Percentiles rank a stretch among this genome's conserved stretches.
Conservation (phyloP, 352 stramenopile species). For the Phytopythium sindhum region DNA sequence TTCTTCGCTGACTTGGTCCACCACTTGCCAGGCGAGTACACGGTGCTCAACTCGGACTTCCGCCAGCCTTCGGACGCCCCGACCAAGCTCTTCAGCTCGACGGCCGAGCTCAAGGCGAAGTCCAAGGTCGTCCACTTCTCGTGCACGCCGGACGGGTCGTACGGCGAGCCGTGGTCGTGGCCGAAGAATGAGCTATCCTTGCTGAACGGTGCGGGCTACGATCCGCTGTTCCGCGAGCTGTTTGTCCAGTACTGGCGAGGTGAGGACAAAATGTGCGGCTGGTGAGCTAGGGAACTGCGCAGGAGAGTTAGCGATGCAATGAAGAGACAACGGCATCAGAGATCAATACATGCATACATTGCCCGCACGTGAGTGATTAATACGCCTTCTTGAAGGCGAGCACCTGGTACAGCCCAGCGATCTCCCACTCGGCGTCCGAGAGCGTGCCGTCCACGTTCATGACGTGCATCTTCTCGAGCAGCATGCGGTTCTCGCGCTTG, state of each 20-base stretch:
- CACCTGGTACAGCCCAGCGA: constrained; percentile 83
- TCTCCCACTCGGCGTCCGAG: constrained; percentile 85
- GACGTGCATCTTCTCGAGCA: constrained; percentile 87
- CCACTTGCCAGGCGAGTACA: constrained; percentile 21
- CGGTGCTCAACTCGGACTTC: constrained; percentile 32
- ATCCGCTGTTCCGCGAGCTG: constrained; percentile 13
- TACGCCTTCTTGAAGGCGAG: constrained; percentile 85
- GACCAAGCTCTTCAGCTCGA: constrained; percentile 11
- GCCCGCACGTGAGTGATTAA: constrained; percentile 12
- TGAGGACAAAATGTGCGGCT: constrained; percentile 12
- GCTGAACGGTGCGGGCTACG: constrained; percentile 3
- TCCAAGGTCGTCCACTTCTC: constrained; percentile 12
- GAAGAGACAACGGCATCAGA: background rate
- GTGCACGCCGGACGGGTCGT: constrained; percentile 12
- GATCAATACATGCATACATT: background rate
- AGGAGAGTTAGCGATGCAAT: background rate
- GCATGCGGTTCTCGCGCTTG: constrained; percentile 53
- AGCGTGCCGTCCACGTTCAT: constrained; percentile 82
- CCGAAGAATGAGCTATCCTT: constrained; percentile 3
- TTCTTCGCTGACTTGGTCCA: constrained; percentile 17
- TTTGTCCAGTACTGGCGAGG: constrained; percentile 23
- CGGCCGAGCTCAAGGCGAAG: constrained; percentile 8
- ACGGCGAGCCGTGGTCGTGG: constrained; percentile 12
- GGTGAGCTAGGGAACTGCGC: background rate
- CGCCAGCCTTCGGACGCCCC: constrained; percentile 7